phyloP scores from a whole-genome alignment of 495 filamentous ascomycete genomes.

The Penicillium odoratum region DNA sequence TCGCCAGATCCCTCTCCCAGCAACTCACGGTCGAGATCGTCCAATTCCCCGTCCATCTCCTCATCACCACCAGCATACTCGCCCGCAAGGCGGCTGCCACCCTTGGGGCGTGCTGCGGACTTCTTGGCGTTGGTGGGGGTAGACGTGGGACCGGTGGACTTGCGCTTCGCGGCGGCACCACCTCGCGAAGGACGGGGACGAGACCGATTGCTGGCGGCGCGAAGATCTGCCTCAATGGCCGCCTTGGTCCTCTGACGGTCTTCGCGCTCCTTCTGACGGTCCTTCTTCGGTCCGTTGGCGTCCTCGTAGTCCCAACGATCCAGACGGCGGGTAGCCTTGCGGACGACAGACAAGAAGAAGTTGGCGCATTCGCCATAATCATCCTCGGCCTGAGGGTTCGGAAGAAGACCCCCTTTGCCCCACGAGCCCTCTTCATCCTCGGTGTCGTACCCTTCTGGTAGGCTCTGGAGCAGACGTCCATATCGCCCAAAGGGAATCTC shows the following conservation, averaged over 20 bases:
- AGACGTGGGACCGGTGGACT: conserved; percentile 31
- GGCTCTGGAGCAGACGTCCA: conserved; percentile 62
- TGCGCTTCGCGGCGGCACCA: conserved; percentile 36
- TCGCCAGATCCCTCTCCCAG: conserved; percentile 50
- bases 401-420: conserved; percentile 69
- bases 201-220: conserved; percentile 23
- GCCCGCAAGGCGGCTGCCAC: conserved; percentile 28
- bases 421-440: conserved; percentile 66
- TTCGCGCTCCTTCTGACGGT: conserved; percentile 46
- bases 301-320: conserved; percentile 67
- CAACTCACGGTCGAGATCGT: conserved; percentile 54
- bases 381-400: conserved; percentile 62
- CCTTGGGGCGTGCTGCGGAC: conserved; percentile 33
- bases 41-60: conserved; percentile 45
- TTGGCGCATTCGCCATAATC: conserved; percentile 80
- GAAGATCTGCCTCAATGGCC: conserved; percentile 26
- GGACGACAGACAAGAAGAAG: conserved; percentile 68
- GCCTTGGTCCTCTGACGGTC: conserved; percentile 40
- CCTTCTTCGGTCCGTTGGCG: conserved; percentile 47
- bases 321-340: conserved; percentile 68
- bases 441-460: conserved; percentile 75
- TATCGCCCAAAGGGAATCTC: conserved; percentile 64
- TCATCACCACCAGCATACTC: conserved; percentile 28
- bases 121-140: conserved; percentile 28
- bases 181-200: conserved; percentile 21